Evolutionary conservation across 2,329 filamentous ascomycete species (phyloP).

Genomic region (Microdochium nivale): DNA sequence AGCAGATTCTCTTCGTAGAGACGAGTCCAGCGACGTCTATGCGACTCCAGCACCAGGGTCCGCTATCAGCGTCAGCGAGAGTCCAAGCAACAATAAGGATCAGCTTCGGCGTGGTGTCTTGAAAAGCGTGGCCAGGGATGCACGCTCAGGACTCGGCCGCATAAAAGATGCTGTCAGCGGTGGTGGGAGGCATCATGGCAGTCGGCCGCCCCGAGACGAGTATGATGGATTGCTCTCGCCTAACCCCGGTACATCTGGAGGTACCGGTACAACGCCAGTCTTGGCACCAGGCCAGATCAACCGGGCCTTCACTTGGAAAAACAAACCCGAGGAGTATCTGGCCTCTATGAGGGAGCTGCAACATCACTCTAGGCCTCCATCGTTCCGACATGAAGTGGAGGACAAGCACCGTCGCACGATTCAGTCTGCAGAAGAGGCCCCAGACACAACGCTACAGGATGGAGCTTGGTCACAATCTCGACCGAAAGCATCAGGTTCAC

Average conservation of each 20-base stretch:
- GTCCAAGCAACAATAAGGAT: constrained; percentile 39
- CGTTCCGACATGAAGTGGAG: not conserved
- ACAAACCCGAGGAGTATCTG: constrained; percentile 52
- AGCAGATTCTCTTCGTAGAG: constrained; percentile 31
- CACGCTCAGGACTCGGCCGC: constrained; percentile 71
- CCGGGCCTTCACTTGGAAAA: constrained; percentile 55
- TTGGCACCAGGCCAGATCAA: constrained; percentile 26
- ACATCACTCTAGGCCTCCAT: constrained; percentile 9
- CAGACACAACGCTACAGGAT: too few relatives aligned
- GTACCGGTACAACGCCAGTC: constrained; percentile 22
- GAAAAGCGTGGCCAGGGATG: constrained; percentile 74
- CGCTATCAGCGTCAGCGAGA: constrained; percentile 36
- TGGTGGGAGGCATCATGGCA: constrained; percentile 41
- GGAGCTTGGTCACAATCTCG: constrained; percentile 1
- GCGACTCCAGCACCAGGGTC: constrained; percentile 35
- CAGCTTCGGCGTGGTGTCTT: constrained; percentile 59
- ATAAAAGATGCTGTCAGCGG: constrained; percentile 77
- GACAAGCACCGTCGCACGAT: not conserved
- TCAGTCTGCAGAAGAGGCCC: not conserved
- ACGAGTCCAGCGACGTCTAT: constrained; percentile 36
- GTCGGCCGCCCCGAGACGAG: constrained; percentile 51
- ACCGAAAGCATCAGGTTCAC: constrained; percentile 1
- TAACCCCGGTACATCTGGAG: constrained; percentile 25
- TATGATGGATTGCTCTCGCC: constrained; percentile 25
- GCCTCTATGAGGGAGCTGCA: constrained; percentile 28